Percentiles rank a stretch among this genome's conserved stretches.
Conservation (phyloP, 371 early-diverging fungal genomes). For the Mortierella sp. region DNA sequence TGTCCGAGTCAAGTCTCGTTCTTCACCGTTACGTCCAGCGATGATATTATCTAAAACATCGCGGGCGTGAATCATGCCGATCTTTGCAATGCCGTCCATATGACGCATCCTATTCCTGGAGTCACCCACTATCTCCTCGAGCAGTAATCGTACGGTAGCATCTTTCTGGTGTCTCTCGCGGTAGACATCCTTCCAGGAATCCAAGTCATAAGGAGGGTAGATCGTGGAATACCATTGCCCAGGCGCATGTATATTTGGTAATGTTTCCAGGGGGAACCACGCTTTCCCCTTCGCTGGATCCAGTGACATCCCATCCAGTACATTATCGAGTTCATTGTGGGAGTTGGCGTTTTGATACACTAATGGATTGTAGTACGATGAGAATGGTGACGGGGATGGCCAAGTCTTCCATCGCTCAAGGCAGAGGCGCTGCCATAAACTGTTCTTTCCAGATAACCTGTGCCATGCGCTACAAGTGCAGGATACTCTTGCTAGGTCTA, state of each 20-base stretch:
- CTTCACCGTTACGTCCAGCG: conserved; percentile 24
- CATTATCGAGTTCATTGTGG: background rate
- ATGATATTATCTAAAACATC: conserved; percentile 51
- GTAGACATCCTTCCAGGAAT: conserved; percentile 42
- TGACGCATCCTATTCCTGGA: conserved; percentile 48
- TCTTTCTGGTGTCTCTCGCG: conserved; percentile 47
- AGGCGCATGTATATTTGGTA: conserved; percentile 31
- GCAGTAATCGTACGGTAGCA: conserved; percentile 26
- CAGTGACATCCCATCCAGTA: conserved; percentile 18
- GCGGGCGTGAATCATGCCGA: conserved; percentile 48
- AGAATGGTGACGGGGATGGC: conserved; percentile 32
- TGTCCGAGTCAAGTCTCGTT: conserved; percentile 32
- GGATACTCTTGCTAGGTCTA: conserved; percentile 39
- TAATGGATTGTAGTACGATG: conserved; percentile 15
- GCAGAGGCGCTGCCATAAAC: conserved; percentile 46
- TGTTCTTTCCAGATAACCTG: conserved; percentile 33
- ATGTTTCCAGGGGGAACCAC: conserved; percentile 9
- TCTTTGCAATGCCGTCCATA: conserved; percentile 47
- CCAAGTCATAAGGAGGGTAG: conserved; percentile 26
- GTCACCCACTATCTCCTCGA: conserved; percentile 47
- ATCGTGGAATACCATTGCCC: conserved; percentile 34
- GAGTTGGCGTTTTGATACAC: background rate
- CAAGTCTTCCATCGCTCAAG: conserved; percentile 48
- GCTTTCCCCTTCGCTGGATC: background rate
- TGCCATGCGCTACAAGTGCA: conserved; percentile 35